Evolutionary conservation across 352 stramenopile species (phyloP), one percentile per base, ranked within the genome.

Genomic region (Phytophthora agathidicida): DNA sequence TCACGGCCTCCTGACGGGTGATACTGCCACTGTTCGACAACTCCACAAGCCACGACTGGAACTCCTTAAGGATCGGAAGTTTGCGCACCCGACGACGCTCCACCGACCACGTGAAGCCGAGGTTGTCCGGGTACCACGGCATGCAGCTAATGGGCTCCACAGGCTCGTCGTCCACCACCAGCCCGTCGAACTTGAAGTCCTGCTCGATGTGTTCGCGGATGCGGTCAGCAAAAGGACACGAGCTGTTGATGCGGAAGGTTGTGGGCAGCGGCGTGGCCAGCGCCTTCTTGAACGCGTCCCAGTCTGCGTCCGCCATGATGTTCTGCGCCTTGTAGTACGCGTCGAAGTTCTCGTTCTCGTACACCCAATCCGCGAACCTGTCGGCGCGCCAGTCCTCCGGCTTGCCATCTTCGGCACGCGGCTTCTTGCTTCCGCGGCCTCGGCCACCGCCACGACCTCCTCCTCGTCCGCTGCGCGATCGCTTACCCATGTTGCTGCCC

Each of bases 1-100:
- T 98, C 49, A 99, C 98, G 5, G 98, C 86, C 66, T 99, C 98
- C 75, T 99, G 98, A 32, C 98, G 92, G 17, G 96, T 99, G 45
- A 99, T 96, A 45, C 83, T 96, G 27, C 97, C 96, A 37, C 83
- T 89, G 60, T 96, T 80, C 11, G 90, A 98, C 35, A 99, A 83
- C 45, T 95, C 85, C 20, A 98, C 96, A 17, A 99, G 86, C 92
- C 95, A 99, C 37, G 97, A 86, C 71, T 99, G 95, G 51, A 99
- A 97, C 44, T 96, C 79, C 53, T 93, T 83, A 2, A 99, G 73
- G 22, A 90, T 85, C 54, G 87, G 76, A 42, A 98, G 85, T 67
- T 98, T 97, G 56, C 94, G 90, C 31, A 99, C 88, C 58, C 90
- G 88, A 65, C 86, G 84, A 19, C 85, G 84, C 65, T 96, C 86